A percentile compares a stretch with the other conserved stretches of the same genome.
Evolutionary conservation across 805 yeast genomes (phyloP).

Genomic region (Debaryomyces maramus): DNA sequence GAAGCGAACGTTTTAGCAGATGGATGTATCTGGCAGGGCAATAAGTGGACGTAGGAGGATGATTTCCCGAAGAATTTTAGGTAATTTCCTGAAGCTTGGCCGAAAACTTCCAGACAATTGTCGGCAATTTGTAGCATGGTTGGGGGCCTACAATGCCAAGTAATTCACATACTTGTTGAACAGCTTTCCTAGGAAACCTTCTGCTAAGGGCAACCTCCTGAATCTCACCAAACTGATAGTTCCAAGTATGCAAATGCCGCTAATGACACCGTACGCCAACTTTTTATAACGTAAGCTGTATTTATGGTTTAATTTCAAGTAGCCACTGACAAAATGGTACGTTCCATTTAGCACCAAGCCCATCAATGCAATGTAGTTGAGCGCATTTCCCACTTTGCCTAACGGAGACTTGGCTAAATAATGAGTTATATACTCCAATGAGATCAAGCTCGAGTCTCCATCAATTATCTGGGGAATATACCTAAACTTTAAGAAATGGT

Average conservation of each 20-base stretch:
- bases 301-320: slow-evolving; percentile 45
- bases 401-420: slow-evolving; percentile 19
- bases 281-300: slow-evolving; percentile 42
- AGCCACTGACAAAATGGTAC: slow-evolving; percentile 59
- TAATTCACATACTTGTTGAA: slow-evolving; percentile 27
- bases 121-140: too few species aligned
- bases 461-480: slow-evolving; percentile 52
- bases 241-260: slow-evolving; percentile 35
- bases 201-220: slow-evolving; percentile 17
- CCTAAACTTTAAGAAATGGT: slow-evolving; percentile 51
- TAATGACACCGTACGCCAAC: slow-evolving; percentile 44
- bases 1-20: too few species aligned
- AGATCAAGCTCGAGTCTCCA: slow-evolving; percentile 63
- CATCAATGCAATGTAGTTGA: slow-evolving; percentile 32
- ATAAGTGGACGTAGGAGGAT: too few species aligned
- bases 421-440: slow-evolving; percentile 51
- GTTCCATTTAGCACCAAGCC: slow-evolving; percentile 37
- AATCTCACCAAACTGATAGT: slow-evolving; percentile 33
- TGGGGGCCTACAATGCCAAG: neutral
- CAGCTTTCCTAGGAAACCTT: slow-evolving; percentile 29
- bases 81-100: too few species aligned
- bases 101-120: too few species aligned
- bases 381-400: slow-evolving; percentile 18
- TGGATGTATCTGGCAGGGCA: too few species aligned
- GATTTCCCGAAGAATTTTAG: too few species aligned